A percentile compares a stretch with the other conserved stretches of the same genome.
Evolutionary conservation across 441 rosid genomes (phyloP).

Genomic region (Populus tomentosa): DNA sequence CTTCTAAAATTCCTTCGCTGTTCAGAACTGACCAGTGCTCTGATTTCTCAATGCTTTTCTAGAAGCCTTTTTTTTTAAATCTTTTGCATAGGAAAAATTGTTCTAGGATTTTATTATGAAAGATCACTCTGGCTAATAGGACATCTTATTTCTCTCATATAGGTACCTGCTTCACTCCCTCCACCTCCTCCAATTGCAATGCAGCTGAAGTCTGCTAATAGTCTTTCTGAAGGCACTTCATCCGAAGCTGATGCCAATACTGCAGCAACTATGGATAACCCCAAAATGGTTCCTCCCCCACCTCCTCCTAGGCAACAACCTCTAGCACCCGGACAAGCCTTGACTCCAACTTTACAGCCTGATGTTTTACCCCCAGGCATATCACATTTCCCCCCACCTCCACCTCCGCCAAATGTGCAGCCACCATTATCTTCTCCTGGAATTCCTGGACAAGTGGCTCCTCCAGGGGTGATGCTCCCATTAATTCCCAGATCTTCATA

Average conservation of each 20-base stretch:
- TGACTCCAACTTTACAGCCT: conserved; percentile 41
- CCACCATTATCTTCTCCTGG: conserved; percentile 47
- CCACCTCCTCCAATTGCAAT: conserved; percentile 66
- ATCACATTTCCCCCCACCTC: conserved; percentile 67
- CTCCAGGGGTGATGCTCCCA: conserved; percentile 65
- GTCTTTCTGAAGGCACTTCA: conserved; percentile 41
- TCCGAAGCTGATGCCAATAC: conserved; percentile 42
- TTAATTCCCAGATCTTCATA: conserved; percentile 75
- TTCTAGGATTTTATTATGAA: neutral
- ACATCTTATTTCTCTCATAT: conserved; percentile 10
- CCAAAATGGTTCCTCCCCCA: conserved; percentile 65
- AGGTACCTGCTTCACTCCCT: conserved; percentile 46
- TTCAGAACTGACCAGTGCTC: neutral
- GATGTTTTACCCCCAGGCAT: conserved; percentile 74
- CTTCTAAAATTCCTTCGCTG: neutral
- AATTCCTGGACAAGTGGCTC: conserved; percentile 47
- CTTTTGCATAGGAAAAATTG: neutral
- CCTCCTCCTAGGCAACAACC: conserved; percentile 72
- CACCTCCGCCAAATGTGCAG: conserved; percentile 54
- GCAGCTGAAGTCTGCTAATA: conserved; percentile 38
- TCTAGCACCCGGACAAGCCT: conserved; percentile 41
- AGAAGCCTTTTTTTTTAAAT: neutral
- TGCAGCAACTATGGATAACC: conserved; percentile 34
- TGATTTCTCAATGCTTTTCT: neutral
- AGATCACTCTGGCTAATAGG: neutral